These are phyloP conservation scores for Stagonosporopsis tanaceti DNA, from an alignment of 2,329 filamentous ascomycete genomes.

Conservation along the genomic window DNA sequence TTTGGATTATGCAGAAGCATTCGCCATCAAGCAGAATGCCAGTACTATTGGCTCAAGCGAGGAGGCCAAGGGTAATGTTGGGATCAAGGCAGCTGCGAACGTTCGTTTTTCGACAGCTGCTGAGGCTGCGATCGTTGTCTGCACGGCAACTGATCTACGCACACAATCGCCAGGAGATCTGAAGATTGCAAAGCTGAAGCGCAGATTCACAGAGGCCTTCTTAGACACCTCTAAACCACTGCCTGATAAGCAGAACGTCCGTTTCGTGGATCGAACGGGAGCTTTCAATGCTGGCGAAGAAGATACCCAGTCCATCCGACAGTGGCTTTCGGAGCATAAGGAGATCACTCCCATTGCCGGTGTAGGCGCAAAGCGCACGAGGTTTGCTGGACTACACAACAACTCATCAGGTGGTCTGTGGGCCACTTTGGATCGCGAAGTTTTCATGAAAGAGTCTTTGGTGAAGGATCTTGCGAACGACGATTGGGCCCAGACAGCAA, in stretches of 20 bases:
- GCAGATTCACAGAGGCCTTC: slow-evolving; percentile 53
- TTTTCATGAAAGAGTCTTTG: slow-evolving; percentile 51
- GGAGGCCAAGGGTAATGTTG: slow-evolving; percentile 40
- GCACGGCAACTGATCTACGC: slow-evolving; percentile 23
- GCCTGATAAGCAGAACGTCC: slow-evolving; percentile 28
- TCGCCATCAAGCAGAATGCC: slow-evolving; percentile 55
- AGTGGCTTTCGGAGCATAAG: slow-evolving; percentile 56
- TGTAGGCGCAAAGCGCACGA: slow-evolving; percentile 55
- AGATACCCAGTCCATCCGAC: slow-evolving; percentile 40
- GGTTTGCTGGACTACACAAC: slow-evolving; percentile 59
- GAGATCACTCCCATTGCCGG: slow-evolving; percentile 58
- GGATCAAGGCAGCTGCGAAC: slow-evolving; percentile 43
- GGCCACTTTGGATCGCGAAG: slow-evolving; percentile 58
- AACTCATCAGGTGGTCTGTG: slow-evolving; percentile 53
- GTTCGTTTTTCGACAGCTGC: slow-evolving; percentile 47
- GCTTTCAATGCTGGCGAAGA: slow-evolving; percentile 12
- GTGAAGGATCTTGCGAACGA: slow-evolving; percentile 38
- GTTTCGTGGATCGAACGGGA: slow-evolving; percentile 14
- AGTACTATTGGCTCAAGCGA: slow-evolving; percentile 54
- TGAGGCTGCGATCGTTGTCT: slow-evolving; percentile 43
- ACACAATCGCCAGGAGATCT: slow-evolving; percentile 26
- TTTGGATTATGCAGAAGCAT: slow-evolving; percentile 58
- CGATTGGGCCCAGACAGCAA: slow-evolving; percentile 42
- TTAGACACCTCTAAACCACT: slow-evolving; percentile 41
- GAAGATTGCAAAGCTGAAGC: slow-evolving; percentile 49